These are phyloP conservation scores for Pistacia integerrima DNA, from an alignment of 345 rosid genomes.

Conservation along the genomic window DNA sequence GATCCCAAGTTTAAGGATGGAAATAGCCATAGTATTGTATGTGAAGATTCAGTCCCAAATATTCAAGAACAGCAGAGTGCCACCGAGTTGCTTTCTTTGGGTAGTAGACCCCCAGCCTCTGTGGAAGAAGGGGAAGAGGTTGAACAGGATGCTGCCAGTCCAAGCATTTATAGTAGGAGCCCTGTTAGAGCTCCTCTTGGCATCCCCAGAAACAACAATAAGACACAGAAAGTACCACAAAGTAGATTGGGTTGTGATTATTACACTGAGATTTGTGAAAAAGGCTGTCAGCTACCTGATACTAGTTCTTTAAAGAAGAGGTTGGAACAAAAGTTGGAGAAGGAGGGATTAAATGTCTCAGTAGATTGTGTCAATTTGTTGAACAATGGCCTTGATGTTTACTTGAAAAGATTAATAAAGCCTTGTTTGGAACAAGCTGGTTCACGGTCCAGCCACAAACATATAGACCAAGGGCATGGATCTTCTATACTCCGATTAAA, in stretches of 20 bases:
- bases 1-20: slow-evolving; percentile 56
- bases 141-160: slow-evolving; percentile 59
- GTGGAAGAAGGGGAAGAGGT: slow-evolving; percentile 85
- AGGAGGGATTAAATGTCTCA: slow-evolving; percentile 55
- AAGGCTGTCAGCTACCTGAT: slow-evolving; percentile 58
- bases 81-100: slow-evolving; percentile 62
- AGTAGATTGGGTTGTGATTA: slow-evolving; percentile 11
- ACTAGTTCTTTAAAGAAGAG: slow-evolving; percentile 52
- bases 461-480: slow-evolving; percentile 17
- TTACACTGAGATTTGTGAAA: slow-evolving; percentile 40
- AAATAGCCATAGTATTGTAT: slow-evolving; percentile 41
- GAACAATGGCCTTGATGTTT: slow-evolving; percentile 59
- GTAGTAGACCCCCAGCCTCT: slow-evolving; percentile 63
- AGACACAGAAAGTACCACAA: slow-evolving; percentile 28
- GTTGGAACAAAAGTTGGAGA: slow-evolving; percentile 45
- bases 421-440: slow-evolving; percentile 61
- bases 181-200: slow-evolving; percentile 78
- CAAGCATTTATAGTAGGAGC: slow-evolving; percentile 53
- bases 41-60: slow-evolving; percentile 37
- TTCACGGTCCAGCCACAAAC: slow-evolving; percentile 37
- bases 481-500: slow-evolving; percentile 16
- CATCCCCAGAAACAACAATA: slow-evolving; percentile 38
- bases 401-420: slow-evolving; percentile 64
- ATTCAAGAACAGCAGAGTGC: slow-evolving; percentile 50
- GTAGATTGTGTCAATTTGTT: slow-evolving; percentile 51